Percentiles rank a stretch among this genome's conserved stretches.
Evolutionary conservation across 306 rosid species (phyloP).

Genomic region (Leucaena leucocephala): DNA sequence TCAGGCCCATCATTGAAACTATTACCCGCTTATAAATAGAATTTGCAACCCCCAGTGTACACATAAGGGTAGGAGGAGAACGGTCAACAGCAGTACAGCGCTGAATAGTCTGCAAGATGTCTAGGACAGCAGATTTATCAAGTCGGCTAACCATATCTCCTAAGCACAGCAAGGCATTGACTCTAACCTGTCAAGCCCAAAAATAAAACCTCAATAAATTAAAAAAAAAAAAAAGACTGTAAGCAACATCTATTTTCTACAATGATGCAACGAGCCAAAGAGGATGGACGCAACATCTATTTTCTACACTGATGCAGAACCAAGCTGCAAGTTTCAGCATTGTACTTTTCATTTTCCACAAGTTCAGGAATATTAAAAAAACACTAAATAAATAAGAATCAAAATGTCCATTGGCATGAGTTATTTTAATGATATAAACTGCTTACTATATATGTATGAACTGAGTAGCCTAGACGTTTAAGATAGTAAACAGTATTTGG

Average conservation of each 20-base stretch:
- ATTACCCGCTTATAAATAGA: constrained; percentile 88
- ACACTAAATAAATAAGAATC: background rate
- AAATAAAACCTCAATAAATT: background rate
- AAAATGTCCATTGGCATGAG: background rate
- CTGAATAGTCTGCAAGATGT: constrained; percentile 90
- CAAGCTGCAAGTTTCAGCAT: background rate
- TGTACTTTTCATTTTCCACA: background rate
- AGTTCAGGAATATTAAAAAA: background rate
- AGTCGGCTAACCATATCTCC: constrained; percentile 82
- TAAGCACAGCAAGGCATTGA: constrained; percentile 89
- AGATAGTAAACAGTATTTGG: background rate
- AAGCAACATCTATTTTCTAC: too few relatives aligned
- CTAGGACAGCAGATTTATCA: constrained; percentile 83
- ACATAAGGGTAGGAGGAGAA: constrained; percentile 98
- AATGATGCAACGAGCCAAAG: background rate
- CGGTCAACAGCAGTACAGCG: constrained; percentile 97
- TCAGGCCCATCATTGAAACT: constrained; percentile 17
- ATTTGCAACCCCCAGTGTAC: constrained; percentile 97
- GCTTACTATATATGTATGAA: background rate
- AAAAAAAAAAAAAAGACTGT: background rate
- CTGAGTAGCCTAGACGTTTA: background rate
- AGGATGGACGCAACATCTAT: background rate
- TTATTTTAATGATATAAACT: background rate
- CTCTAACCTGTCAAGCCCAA: constrained; percentile 76
- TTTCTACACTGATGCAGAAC: background rate